Conservation (phyloP, 139 green algal genomes). For the Tetradesmus obliquus region DNA sequence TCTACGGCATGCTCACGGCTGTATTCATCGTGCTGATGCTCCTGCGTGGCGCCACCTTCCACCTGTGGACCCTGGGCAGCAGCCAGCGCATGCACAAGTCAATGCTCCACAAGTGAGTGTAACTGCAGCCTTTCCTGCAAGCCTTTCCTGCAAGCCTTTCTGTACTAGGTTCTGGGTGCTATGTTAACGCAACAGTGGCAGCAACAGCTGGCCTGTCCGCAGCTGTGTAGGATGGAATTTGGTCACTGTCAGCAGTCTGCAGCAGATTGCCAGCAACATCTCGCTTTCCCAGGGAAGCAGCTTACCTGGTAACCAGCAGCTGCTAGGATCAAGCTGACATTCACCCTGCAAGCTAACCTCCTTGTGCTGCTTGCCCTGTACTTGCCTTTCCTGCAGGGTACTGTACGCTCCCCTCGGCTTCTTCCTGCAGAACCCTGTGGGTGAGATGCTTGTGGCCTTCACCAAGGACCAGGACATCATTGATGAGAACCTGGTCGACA, state of each 20-base stretch:
- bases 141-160: neutral
- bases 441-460: conserved; percentile 74
- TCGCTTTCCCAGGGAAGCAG: too few relatives aligned
- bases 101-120: conserved; percentile 42
- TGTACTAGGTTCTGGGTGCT: neutral
- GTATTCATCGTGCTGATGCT: conserved; percentile 64
- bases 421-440: conserved; percentile 73
- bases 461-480: too few relatives aligned
- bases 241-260: neutral
- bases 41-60: conserved; percentile 60
- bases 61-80: conserved; percentile 43
- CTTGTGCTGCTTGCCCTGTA: neutral
- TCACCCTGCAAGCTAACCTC: neutral
- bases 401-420: conserved; percentile 73
- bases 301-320: too few relatives aligned
- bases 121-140: neutral
- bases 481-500: too few relatives aligned
- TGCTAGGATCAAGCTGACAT: too few relatives aligned
- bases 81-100: conserved; percentile 42
- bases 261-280: neutral
- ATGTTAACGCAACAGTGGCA: too few relatives aligned
- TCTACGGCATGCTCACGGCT: conserved; percentile 56
- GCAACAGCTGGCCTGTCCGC: too few relatives aligned
- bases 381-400: conserved; percentile 40
- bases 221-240: too few relatives aligned